Conservation (phyloP, 495 filamentous ascomycete genomes). For the Aspergillus diversus region DNA sequence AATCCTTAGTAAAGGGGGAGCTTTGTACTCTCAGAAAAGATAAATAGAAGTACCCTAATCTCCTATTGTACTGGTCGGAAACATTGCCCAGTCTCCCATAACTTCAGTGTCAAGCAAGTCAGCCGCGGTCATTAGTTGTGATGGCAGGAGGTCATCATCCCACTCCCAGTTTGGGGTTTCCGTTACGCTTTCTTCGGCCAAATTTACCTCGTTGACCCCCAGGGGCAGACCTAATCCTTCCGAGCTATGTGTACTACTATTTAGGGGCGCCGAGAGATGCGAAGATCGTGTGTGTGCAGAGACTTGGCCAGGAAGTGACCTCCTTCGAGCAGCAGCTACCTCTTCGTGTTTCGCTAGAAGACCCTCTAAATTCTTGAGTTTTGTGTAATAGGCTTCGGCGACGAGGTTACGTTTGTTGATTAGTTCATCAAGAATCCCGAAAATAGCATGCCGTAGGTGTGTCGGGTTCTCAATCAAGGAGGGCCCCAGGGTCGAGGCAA, state of each 20-base stretch:
- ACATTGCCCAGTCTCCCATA: slow-evolving; percentile 6
- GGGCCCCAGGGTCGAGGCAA: slow-evolving; percentile 37
- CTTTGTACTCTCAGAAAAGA: too few relatives aligned
- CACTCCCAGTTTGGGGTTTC: background rate
- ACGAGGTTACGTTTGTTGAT: slow-evolving; percentile 42
- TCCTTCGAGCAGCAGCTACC: background rate
- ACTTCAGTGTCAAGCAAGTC: slow-evolving; percentile 4
- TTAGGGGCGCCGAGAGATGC: background rate
- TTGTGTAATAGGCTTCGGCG: slow-evolving; percentile 22
- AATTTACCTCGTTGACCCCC: background rate
- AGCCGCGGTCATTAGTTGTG: slow-evolving; percentile 1
- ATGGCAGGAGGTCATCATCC: slow-evolving; percentile 3
- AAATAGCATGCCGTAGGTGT: slow-evolving; percentile 35
- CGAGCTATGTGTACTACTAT: background rate
- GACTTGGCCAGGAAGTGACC: background rate
- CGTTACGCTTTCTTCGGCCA: background rate
- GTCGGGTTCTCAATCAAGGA: slow-evolving; percentile 31
- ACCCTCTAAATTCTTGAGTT: slow-evolving; percentile 1
- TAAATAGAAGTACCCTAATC: background rate
- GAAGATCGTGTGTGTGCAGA: background rate
- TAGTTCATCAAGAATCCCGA: slow-evolving; percentile 46
- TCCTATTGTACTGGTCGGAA: background rate
- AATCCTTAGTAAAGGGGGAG: too few relatives aligned
- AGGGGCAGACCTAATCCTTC: background rate
- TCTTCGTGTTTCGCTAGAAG: background rate